Conservation (phyloP, 2,329 filamentous ascomycete species). For the Cladophialophora exuberans region DNA sequence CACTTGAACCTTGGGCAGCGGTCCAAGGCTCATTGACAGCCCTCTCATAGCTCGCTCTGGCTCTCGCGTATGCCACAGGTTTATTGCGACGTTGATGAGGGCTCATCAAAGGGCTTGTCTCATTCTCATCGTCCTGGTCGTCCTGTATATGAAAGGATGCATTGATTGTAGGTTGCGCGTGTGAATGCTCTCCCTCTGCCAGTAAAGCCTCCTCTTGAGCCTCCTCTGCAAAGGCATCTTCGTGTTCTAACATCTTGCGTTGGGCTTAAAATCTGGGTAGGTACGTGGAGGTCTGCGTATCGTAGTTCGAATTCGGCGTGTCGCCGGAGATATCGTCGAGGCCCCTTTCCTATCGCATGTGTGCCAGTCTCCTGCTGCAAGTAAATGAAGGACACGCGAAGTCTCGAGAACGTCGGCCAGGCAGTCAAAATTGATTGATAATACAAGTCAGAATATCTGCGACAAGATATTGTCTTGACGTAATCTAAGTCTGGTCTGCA, state of each 20-base stretch:
- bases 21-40: slow-evolving; percentile 33
- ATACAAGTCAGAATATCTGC: slow-evolving; percentile 2
- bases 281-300: background rate
- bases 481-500: slow-evolving; percentile 24
- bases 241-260: slow-evolving; percentile 38
- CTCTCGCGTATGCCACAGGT: slow-evolving; percentile 18
- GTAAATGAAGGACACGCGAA: background rate
- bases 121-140: slow-evolving; percentile 31
- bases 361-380: background rate
- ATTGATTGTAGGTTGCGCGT: slow-evolving; percentile 5
- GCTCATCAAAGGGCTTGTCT: slow-evolving; percentile 37
- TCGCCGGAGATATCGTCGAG: background rate
- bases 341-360: slow-evolving; percentile 8
- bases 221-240: slow-evolving; percentile 39
- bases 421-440: slow-evolving; percentile 15
- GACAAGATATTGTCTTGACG: slow-evolving; percentile 25
- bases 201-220: slow-evolving; percentile 37
- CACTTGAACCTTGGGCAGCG: slow-evolving; percentile 41
- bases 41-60: slow-evolving; percentile 28
- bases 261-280: background rate
- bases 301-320: background rate
- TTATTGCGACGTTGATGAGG: slow-evolving; percentile 17
- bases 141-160: slow-evolving; percentile 20
- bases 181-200: slow-evolving; percentile 17
- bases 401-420: background rate